Base-by-base conservation (phyloP, 768 basidiomycete species). In the Rhodotorula graminis region DNA sequence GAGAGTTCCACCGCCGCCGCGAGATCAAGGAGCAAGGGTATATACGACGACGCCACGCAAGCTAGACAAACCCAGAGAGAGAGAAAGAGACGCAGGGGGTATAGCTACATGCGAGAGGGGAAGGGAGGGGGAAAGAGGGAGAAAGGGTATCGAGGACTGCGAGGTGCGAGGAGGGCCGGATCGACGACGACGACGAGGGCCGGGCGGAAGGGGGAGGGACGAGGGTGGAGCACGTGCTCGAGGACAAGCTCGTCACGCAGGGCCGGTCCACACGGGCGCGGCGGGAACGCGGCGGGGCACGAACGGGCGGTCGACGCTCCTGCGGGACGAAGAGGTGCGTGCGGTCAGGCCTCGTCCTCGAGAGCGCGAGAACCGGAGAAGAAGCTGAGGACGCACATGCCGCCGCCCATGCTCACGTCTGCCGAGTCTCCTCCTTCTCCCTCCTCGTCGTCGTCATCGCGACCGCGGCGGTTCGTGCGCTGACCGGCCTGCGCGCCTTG, bases 361-460 rank as follows among this genome's bases (percentile, higher is more conserved):
- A 37, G 25, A 0, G 23, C 1, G 40, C 25, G 47, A 37, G 33
- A 2, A 0, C 14, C 4, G 44, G 23, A 19, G 11, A 16, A 19
- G 29, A n/a, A 9, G 37, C 31, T 3, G 5, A 6, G 1, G 5
- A 52, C 57, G 47, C 58, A 59, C 58, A 49, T 59, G n/a, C 44
- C 60, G 2, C 27, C 44, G n/a, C n/a, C 27, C 58, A 42, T 40
- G 55, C 65, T 46, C n/a, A 37, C 37, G 37, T 37, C 37, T 37
- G 37, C 37, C 37, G 58, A 31, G 46, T 67, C 66, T 29, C 86
- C 86, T 18, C 90, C 89, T 7, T 88, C 88, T 60, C 90, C 89
- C 9, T 90, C 90, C 19, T 90, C 88, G 25, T 82, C 82, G 31
- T 84, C 86, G 50, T 77, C 76, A 19, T 69, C 71, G 31, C 91